Base-by-base conservation (phyloP, 495 filamentous ascomycete genomes). In the Penicillium lagena region DNA sequence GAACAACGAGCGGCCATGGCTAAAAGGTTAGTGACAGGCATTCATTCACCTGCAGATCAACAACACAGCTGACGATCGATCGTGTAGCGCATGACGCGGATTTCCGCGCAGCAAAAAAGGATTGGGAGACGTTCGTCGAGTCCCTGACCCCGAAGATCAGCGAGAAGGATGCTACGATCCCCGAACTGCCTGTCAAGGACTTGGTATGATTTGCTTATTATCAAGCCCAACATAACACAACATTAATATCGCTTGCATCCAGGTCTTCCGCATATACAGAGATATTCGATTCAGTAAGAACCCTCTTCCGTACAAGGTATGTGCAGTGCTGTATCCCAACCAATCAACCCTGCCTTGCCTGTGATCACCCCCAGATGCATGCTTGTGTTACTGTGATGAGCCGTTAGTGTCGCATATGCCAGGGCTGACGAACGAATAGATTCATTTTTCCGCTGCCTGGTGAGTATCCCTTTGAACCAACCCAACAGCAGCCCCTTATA, bases 301-400 rank as follows among this genome's bases (percentile, higher is more conserved):
- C 51, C 85, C 76, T 29, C 90, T 87, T 2, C 89, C 89, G 1
- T 95, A 95, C 63, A 95, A 93, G 75, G 85, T 86, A 70, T 53
- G 69, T 22, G 9, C 32, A 34, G 32, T 12, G 33, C 22, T 35
- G 32, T 29, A 15, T 35, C 38, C 40, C 46, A 34, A 14, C 27
- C 38, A 46, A 40, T 34, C 43, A 27, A 9, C 27, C 42, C 29
- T 28, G 29, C 12, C 29, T 12, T 40, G 30, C 7, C 15, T 37
- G 12, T 42, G 22, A 22, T 22, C 22, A 22, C 22, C 22, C 22
- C 22, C 22, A 22, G 22, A 22, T 22, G 22, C 22, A 6, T 22
- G 15, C 42, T 37, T 45, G 50, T 55, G 48, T 39, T 37, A 54
- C 45, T 51, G 49, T 51, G 51, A 55, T 54, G 29, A 13, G 32